phyloP scores from a whole-genome alignment of 495 filamentous ascomycete species.

The Trichodelitschia bisporula region DNA sequence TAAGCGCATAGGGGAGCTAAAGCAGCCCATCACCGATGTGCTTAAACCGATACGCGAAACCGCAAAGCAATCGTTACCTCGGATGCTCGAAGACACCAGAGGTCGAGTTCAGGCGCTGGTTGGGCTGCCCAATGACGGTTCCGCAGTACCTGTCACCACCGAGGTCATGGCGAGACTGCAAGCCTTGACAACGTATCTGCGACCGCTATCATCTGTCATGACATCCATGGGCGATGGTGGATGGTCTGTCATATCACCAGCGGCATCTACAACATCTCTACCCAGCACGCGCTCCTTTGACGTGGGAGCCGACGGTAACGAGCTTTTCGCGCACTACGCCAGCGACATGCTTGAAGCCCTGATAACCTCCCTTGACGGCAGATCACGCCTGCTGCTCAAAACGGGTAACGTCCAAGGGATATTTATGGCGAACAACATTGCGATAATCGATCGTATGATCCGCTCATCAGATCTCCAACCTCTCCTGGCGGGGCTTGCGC shows the following conservation, averaged over 20 bases:
- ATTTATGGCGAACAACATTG: constrained; percentile 75
- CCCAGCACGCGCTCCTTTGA: constrained; percentile 52
- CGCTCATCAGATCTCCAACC: constrained; percentile 51
- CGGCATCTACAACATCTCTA: constrained; percentile 29
- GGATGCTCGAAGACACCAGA: constrained; percentile 71
- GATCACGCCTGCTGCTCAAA: constrained; percentile 47
- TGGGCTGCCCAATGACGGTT: constrained; percentile 55
- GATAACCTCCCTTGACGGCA: constrained; percentile 51
- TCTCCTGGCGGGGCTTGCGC: constrained; percentile 25
- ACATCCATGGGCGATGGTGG: constrained; percentile 81
- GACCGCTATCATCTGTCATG: constrained; percentile 72
- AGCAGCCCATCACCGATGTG: constrained; percentile 56
- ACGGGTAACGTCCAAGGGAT: constrained; percentile 60
- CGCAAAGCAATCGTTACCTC: constrained; percentile 59
- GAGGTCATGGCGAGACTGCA: constrained; percentile 75
- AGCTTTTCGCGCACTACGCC: constrained; percentile 74
- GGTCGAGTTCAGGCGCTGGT: constrained; percentile 33
- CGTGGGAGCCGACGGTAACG: constrained; percentile 66
- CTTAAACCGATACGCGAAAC: constrained; percentile 79
- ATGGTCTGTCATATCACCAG: constrained; percentile 37
- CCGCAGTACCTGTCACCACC: constrained; percentile 47
- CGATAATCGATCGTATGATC: constrained; percentile 67
- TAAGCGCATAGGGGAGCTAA: constrained; percentile 48
- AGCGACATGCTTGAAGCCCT: constrained; percentile 64
- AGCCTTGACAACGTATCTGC: constrained; percentile 65